Conservation (phyloP, 352 stramenopile genomes). For the Globisporangium apiculatum region DNA sequence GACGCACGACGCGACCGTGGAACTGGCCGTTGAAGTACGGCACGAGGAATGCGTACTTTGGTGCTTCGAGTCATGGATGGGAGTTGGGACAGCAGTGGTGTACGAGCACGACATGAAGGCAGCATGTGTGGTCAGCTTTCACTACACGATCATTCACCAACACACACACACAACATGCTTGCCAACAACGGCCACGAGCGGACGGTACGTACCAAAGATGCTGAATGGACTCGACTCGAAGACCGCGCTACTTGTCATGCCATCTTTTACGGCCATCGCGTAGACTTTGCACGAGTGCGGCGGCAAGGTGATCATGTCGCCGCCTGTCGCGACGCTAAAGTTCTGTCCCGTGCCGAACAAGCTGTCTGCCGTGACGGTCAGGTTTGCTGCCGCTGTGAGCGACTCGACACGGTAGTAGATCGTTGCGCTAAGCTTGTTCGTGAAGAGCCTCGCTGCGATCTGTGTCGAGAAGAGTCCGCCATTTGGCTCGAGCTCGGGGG, state of each 20-base stretch:
- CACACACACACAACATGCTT: background rate
- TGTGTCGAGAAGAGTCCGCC: slow-evolving; percentile 53
- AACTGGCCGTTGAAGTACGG: slow-evolving; percentile 66
- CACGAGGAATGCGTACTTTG: slow-evolving; percentile 66
- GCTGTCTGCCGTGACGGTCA: slow-evolving; percentile 6
- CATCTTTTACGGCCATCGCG: slow-evolving; percentile 55
- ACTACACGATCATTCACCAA: background rate
- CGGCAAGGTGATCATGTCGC: slow-evolving; percentile 44
- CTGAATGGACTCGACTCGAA: slow-evolving; percentile 41
- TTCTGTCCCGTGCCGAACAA: slow-evolving; percentile 22
- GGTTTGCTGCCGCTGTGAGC: slow-evolving; percentile 5
- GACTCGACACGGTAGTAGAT: slow-evolving; percentile 52
- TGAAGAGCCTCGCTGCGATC: slow-evolving; percentile 45
- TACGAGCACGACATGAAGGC: background rate
- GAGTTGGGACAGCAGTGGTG: no score
- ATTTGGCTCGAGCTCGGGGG: slow-evolving; percentile 47
- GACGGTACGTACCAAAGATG: slow-evolving; percentile 40
- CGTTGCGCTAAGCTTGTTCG: slow-evolving; percentile 34
- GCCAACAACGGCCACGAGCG: background rate
- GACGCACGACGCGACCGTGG: slow-evolving; percentile 51
- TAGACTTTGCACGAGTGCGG: slow-evolving; percentile 53
- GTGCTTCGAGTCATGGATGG: slow-evolving; percentile 20
- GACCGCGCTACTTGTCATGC: slow-evolving; percentile 41
- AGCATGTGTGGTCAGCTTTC: background rate
- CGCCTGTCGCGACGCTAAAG: slow-evolving; percentile 25